Evolutionary conservation across 1,284 basidiomycete species (phyloP), one percentile per base, ranked within the genome.

Genomic region (Garcileccinum viscosum): DNA sequence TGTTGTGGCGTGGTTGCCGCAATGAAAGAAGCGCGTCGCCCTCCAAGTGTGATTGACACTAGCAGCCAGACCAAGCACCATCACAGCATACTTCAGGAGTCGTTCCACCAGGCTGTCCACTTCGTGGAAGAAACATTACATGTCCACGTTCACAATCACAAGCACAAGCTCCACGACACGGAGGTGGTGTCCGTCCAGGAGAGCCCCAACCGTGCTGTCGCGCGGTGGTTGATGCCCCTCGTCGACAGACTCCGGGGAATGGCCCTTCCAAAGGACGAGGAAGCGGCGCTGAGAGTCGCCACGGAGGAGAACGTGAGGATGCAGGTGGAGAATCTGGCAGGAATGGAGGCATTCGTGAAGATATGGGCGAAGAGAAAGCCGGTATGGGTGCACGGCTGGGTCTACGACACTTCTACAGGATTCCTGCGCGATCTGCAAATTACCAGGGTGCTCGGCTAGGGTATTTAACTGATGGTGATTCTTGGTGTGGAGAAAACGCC

Each of bases 361-460:
- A 78, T 86, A 67, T 92, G 11, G 19, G 74, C 91, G 64, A 15
- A 59, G 50, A 85, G 81, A 47, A 81, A 77, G 64, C 78, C 77
- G 42, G 86, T 96, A 56, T 88, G 85, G 81, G 88, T 96, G 44
- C 94, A 97, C 76, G 95, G 95, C 19, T 94, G 92, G 92, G 89
- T 96, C 24, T 95, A 95, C 78, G 89, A 95, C 69, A 83, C 96
- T 72, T 85, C 85, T 67, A 88, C 84, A 35, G 95, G 95, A 22
- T 83, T 83, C 67, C 80, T 96, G 77, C 84, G 84, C 74, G 94
- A 96, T 76, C 82, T 96, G 72, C 83, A 85, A 32, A 78, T 94
- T 68, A 84, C 86, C 37, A 78, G 75, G 53, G 86, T 44, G 27
- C 62, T 62, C 47, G 47, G 24, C 24, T 50, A 50, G 47, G 4